Evolutionary conservation across 192 early-diverging fungal genomes (phyloP), one percentile per base, ranked within the genome.

Genomic region (Kappamyces sp.): DNA sequence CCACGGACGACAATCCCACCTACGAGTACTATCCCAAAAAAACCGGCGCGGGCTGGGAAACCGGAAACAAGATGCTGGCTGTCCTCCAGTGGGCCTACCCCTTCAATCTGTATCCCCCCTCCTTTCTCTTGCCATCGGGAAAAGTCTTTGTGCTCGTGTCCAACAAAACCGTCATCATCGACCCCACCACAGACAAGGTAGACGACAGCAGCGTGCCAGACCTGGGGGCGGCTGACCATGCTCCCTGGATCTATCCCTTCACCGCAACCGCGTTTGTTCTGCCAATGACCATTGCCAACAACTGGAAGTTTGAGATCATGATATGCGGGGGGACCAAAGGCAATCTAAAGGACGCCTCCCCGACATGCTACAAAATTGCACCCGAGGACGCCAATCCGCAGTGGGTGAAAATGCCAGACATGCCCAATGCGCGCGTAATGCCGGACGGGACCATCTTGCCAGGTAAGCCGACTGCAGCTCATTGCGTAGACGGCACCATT

Each of bases 1-100:
- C 23, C 23, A 39, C 49, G 32, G 54, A 49, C 39, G 44, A 62
- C 31, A 73, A 73, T 51, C 72, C 72, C 6, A 74, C 72, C 0
- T 74, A 74, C 47, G 72, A 74, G 62, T 74, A 71, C 55, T 67
- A 50, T 23, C 72, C 72, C 2, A 6, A 42, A 38, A 58, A 64
- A 38, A 23, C 55, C 15, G 61, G 50, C 3, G n/a, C n/a, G n/a
- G n/a, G n/a, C n/a, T n/a, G n/a, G n/a, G n/a, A n/a, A n/a, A 51
- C 34, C 7, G 49, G 60, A 48, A 47, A 47, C 5, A 40, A 47
- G 10, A 6, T 33, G 9, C 36, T 66, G 61, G 36, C 8, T 5
- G 35, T 64, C 23, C 60, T 66, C 35, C 1, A 3, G 5, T 63
- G 67, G 57, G 58, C 67, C 13, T 69, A 35, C 37, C 67, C 67